phyloP scores from a whole-genome alignment of 768 basidiomycete genomes.

The Amanita exitialis region DNA sequence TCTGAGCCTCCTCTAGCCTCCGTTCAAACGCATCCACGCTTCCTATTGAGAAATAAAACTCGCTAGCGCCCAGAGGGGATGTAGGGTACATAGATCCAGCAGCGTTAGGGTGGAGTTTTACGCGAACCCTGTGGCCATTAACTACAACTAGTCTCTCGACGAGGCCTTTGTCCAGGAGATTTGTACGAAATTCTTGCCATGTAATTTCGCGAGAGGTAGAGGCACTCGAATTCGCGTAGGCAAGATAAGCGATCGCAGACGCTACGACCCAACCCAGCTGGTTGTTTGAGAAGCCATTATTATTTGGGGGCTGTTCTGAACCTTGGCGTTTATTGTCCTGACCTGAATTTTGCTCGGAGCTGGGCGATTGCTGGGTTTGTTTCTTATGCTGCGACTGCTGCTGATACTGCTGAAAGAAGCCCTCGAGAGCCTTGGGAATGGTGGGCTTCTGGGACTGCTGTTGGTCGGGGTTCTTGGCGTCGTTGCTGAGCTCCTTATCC shows the following conservation, averaged over 20 bases:
- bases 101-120: slow-evolving; percentile 89
- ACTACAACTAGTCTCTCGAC: slow-evolving; percentile 91
- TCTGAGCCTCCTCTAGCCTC: slow-evolving; percentile 89
- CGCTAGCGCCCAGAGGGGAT: slow-evolving; percentile 38
- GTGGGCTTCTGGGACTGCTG: slow-evolving; percentile 28
- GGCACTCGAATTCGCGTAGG: slow-evolving; percentile 48
- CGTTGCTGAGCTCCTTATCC: slow-evolving; percentile 7
- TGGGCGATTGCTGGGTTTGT: slow-evolving; percentile 16
- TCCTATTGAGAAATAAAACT: slow-evolving; percentile 94
- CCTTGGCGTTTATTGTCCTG: slow-evolving; percentile 18
- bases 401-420: slow-evolving; percentile 67
- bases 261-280: slow-evolving; percentile 40
- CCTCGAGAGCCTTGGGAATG: slow-evolving; percentile 60
- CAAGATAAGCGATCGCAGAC: slow-evolving; percentile 51
- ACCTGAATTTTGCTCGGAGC: slow-evolving; percentile 25
- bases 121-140: slow-evolving; percentile 83
- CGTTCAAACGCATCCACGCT: slow-evolving; percentile 95
- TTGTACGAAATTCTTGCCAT: slow-evolving; percentile 98
- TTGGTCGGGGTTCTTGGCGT: slow-evolving; percentile 4
- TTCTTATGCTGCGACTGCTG: slow-evolving; percentile 32
- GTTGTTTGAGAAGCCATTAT: slow-evolving; percentile 50
- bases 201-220: slow-evolving; percentile 82
- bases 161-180: slow-evolving; percentile 92
- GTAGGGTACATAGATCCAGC: slow-evolving; percentile 68
- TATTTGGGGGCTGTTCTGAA: slow-evolving; percentile 37